Conservation (phyloP, 2,329 filamentous ascomycete genomes). For the Cordyceps farinosa region DNA sequence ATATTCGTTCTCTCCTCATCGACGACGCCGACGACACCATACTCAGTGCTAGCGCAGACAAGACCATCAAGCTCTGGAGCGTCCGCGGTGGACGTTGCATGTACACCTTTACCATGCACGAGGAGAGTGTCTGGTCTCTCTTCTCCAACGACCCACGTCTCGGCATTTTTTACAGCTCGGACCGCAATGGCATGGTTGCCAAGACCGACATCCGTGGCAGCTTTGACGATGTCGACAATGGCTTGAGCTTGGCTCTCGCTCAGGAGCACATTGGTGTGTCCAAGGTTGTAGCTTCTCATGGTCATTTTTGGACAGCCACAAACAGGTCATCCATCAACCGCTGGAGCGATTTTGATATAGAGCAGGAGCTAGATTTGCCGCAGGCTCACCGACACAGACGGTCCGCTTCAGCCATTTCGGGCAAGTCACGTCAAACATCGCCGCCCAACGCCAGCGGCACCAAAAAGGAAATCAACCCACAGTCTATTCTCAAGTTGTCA, state of each 20-base stretch:
- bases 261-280: slow-evolving; percentile 85
- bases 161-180: slow-evolving; percentile 89
- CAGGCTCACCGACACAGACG: slow-evolving; percentile 49
- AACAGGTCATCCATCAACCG: slow-evolving; percentile 88
- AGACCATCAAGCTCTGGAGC: slow-evolving; percentile 98
- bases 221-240: slow-evolving; percentile 70
- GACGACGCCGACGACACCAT: slow-evolving; percentile 86
- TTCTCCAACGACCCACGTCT: slow-evolving; percentile 84
- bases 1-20: slow-evolving; percentile 84
- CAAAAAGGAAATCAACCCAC: slow-evolving; percentile 68
- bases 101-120: slow-evolving; percentile 98
- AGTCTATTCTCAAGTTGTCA: slow-evolving; percentile 76
- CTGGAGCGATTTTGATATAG: slow-evolving; percentile 83
- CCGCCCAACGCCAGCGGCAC: slow-evolving; percentile 27
- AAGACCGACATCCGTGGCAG: slow-evolving; percentile 86
- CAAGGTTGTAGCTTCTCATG: slow-evolving; percentile 64
- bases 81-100: slow-evolving; percentile 92
- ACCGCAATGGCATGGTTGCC: slow-evolving; percentile 87
- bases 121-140: slow-evolving; percentile 94
- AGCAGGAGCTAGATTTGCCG: slow-evolving; percentile 64
- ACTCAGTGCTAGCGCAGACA: slow-evolving; percentile 90
- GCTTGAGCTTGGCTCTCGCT: slow-evolving; percentile 82
- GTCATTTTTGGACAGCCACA: slow-evolving; percentile 86
- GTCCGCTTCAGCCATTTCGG: slow-evolving; percentile 42
- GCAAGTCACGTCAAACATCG: slow-evolving; percentile 33